A percentile compares a stretch with the other conserved stretches of the same genome.
phyloP scores from a whole-genome alignment of 2,329 filamentous ascomycete genomes.

The Cordyceps javanica region DNA sequence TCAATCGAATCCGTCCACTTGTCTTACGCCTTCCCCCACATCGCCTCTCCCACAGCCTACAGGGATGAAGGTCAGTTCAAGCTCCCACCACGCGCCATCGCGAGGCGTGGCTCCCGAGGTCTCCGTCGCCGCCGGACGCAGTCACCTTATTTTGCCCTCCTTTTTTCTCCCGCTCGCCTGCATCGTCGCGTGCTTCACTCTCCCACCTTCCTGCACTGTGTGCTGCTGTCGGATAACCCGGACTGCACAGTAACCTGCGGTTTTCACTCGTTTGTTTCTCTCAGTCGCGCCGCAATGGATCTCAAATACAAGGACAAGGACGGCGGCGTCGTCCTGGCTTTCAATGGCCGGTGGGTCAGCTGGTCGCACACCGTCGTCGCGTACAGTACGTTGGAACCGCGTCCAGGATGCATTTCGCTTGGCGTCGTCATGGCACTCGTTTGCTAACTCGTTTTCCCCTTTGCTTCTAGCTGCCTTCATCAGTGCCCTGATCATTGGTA shows the following conservation, averaged over 20 bases:
- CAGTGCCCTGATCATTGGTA: constrained; percentile 76
- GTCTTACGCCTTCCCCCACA: neutral
- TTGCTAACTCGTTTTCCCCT: constrained; percentile 4
- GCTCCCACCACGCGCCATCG: constrained; percentile 1
- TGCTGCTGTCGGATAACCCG: constrained; percentile 4
- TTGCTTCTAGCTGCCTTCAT: constrained; percentile 66
- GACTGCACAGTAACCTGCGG: constrained; percentile 1
- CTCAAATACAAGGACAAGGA: constrained; percentile 60
- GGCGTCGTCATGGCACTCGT: neutral
- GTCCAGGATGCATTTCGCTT: neutral
- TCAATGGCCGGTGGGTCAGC: constrained; percentile 87
- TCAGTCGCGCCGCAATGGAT: constrained; percentile 30
- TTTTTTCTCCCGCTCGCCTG: neutral
- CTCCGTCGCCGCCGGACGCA: neutral
- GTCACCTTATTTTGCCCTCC: neutral
- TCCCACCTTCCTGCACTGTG: neutral
- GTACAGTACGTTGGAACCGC: constrained; percentile 54
- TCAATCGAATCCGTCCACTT: neutral
- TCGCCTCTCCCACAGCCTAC: neutral
- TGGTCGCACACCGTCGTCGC: constrained; percentile 80
- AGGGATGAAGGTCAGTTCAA: too few species aligned
- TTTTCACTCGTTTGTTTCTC: constrained; percentile 7
- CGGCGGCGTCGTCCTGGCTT: constrained; percentile 50
- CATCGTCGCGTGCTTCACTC: constrained; percentile 5
- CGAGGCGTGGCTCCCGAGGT: constrained; percentile 4